Evolutionary conservation across 495 filamentous ascomycete genomes (phyloP), one percentile per base, ranked within the genome.

Genomic region (Neurospora hispaniola): DNA sequence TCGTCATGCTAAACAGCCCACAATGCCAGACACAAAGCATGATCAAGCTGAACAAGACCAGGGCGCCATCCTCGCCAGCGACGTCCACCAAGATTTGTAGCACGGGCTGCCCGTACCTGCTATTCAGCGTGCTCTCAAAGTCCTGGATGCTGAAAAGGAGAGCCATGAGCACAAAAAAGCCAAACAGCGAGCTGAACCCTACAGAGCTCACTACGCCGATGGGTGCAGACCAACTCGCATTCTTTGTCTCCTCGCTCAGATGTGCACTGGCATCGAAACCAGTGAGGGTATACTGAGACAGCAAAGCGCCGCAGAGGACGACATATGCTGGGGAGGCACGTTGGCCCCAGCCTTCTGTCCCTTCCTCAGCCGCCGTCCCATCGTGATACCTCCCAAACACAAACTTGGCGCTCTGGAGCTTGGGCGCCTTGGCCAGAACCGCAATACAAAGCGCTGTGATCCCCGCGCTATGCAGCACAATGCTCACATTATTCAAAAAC

Each of bases 21-120:
- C 85, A 87, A 73, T 89, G 88, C 88, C 88, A 89, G 7, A 89
- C 83, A 42, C 88, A 89, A 8, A 89, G 76, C 76, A 89, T 88
- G 74, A 89, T 83, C n/a, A 89, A 78, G 6, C 81, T 84, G 78
- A 89, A 88, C 41, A 89, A 72, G 14, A 80, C 87, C 18, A 89
- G 80, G 23, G 88, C 88, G 6, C 88, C 88, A 38, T 86, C 75
- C 54, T 85, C 80, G 2, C 88, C 87, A 41, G 85, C 86, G n/a
- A 87, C 78, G 75, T 89, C 88, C 18, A 88, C 80, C 20, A 89
- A 78, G 54, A 89, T 89, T 77, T 89, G 86, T 20, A 89, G 75
- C 9, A 89, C 88, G 0, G 88, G 88, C 73, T 89, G 86, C 1
- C 79, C 84, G 69, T 83, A 83, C 1, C 48, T 38, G 41, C 80